Base-by-base conservation (phyloP, 2,329 filamentous ascomycete species). In the Penicillium brasilianum region DNA sequence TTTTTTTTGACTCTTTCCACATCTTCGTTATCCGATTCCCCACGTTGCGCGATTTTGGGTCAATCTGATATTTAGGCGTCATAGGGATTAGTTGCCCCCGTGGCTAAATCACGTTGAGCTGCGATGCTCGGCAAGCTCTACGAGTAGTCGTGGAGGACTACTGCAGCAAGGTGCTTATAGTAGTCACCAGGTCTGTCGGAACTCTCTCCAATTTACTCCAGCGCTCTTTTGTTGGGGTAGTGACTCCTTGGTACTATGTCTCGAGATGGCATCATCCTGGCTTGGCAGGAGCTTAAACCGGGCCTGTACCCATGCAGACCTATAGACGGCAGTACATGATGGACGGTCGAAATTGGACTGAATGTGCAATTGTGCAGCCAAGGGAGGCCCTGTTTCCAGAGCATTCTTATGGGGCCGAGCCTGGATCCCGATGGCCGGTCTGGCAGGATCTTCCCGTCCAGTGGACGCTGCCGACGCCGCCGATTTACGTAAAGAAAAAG, bases 401-500 rank as follows among this genome's bases (percentile, higher is more conserved):
- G 25, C 25, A 28, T 22, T 48, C 53, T 25, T 9, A 54, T 44
- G 56, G 58, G 43, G 56, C 64, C 62, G 58, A 64, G 58, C 32
- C 49, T 62, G 61, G 61, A 55, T 60, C 58, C 63, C 59, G 63
- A 64, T 43, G 55, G 55, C 61, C 61, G 65, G 54, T 58, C 39
- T 53, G 34, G 36, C 52, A 66, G 60, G 64, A 66, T 67, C 70
- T 68, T 66, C 66, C 68, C 67, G 69, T 66, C 63, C 58, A 66
- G 58, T 46, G 53, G 56, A 41, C 37, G 54, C 54, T 54, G 65
- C 66, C 67, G 67, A 68, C 64, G 64, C 63, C 69, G 64, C 68
- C 70, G 67, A 74, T 75, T 78, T 78, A 78, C 76, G 76, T 78
- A 78, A 78, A 77, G 74, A 52, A 76, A 75, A 75, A 64, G 60